These are phyloP conservation scores for Apiotrichum siamense DNA, from an alignment of 1,284 basidiomycete genomes.

Conservation along the genomic window DNA sequence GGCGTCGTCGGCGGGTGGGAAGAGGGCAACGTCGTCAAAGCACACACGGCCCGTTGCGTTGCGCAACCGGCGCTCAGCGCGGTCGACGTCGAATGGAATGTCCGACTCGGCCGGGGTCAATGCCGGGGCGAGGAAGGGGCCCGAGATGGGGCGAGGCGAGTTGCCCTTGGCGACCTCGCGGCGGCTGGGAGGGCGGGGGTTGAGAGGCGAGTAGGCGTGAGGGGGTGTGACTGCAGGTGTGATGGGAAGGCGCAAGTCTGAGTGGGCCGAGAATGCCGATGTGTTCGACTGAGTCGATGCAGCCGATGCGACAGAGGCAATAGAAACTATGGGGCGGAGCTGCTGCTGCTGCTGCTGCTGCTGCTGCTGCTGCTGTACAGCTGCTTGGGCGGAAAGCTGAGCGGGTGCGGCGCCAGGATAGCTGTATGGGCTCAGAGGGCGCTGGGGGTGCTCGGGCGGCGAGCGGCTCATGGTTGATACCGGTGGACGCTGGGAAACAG, in stretches of 20 bases:
- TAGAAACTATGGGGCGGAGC: background rate
- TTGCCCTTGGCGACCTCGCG: background rate
- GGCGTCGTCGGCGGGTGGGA: conserved; percentile 5
- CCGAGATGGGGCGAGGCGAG: background rate
- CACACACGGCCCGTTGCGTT: conserved; percentile 4
- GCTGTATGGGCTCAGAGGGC: background rate
- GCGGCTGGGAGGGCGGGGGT: background rate
- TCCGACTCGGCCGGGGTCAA: background rate
- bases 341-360: background rate
- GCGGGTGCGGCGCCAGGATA: background rate
- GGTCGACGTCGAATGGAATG: conserved; percentile 10
- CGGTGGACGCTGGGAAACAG: background rate
- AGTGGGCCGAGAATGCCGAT: background rate
- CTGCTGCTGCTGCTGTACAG: background rate
- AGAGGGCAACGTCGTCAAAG: conserved; percentile 11
- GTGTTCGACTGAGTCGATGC: background rate
- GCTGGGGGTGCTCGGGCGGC: background rate
- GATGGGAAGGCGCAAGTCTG: background rate
- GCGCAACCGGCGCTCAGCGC: conserved; percentile 3
- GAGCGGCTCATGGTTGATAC: background rate
- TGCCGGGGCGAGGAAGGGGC: background rate
- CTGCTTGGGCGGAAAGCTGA: background rate
- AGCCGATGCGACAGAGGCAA: background rate
- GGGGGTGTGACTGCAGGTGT: background rate
- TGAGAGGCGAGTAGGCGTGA: background rate